Conservation (phyloP, 179 eudicot species). For the Beta corolliflora region DNA sequence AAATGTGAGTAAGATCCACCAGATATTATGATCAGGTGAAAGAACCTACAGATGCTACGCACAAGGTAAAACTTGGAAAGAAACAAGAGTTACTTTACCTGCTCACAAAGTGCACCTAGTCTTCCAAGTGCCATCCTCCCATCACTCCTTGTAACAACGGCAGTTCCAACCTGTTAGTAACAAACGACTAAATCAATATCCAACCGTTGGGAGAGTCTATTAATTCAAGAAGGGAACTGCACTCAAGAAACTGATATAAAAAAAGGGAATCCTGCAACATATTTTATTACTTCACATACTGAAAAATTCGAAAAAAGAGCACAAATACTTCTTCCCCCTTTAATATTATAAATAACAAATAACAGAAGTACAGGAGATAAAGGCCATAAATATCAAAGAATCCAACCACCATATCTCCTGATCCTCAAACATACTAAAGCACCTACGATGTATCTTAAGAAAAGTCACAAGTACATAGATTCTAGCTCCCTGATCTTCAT, state of each 20-base stretch:
- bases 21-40: background rate
- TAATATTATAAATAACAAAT: background rate
- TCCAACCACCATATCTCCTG: background rate
- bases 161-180: slow-evolving; percentile 84
- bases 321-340: background rate
- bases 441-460: too few species aligned
- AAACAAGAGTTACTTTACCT: slow-evolving; percentile 42
- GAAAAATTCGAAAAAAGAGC: background rate
- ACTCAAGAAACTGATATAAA: too few species aligned
- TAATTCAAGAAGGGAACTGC: background rate
- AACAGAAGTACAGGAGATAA: background rate
- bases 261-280: background rate
- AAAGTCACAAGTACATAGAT: too few species aligned
- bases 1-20: slow-evolving; percentile 8
- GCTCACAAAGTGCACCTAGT: slow-evolving; percentile 94
- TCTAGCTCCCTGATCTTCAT: background rate
- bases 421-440: too few species aligned
- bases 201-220: background rate
- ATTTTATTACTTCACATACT: background rate
- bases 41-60: background rate
- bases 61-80: background rate
- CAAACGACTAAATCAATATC: background rate
- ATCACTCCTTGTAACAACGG: slow-evolving; percentile 91
- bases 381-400: background rate
- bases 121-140: slow-evolving; percentile 96